Base-by-base conservation (phyloP, 2,329 filamentous ascomycete genomes). In the Monascus ruber region DNA sequence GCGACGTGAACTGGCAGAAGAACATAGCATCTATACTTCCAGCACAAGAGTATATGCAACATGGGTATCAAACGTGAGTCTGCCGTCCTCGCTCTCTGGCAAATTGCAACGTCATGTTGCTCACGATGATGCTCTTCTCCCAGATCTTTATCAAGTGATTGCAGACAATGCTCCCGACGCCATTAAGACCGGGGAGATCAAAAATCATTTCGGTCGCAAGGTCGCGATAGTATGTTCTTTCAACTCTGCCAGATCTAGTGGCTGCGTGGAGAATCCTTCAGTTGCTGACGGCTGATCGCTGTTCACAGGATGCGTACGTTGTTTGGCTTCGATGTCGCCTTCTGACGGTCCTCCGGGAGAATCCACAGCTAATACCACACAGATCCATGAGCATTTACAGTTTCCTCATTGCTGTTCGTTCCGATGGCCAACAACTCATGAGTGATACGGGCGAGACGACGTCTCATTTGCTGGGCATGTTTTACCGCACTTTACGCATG, bases 311-410 rank as follows among this genome's bases (percentile, higher is more conserved):
- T 70, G 74, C 74, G 72, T 77, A 69, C 40, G 55, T 54, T 34
- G 37, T 36, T 37, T 32, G 24, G 26, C 36, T 24, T 31, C 35
- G 38, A 26, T 39, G 39, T 35, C 27, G 32, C 35, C 34, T 34
- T 17, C 3, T 17, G 17, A 17, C 9, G 26, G 40, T 5, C 27
- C 27, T 2, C 10, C 25, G 32, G 25, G 33, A 27, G 4, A 27
- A 31, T 17, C 24, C n/a, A 11, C 31, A 31, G 10, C 34, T 38
- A 38, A 51, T 41, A 32, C 35, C 42, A 31, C 42, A 42, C 53
- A 85, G 81, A 34, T 98, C 91, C 35, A 98, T 98, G 91, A 94
- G 85, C 66, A 85, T 98, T 56, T 98, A 98, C 74, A 94, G 85
- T 65, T 98, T 98, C 71, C 77, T 98, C 44, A 91, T 98, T 60